phyloP scores from a whole-genome alignment of 2,329 filamentous ascomycete species.

The Curvularia lunata region DNA sequence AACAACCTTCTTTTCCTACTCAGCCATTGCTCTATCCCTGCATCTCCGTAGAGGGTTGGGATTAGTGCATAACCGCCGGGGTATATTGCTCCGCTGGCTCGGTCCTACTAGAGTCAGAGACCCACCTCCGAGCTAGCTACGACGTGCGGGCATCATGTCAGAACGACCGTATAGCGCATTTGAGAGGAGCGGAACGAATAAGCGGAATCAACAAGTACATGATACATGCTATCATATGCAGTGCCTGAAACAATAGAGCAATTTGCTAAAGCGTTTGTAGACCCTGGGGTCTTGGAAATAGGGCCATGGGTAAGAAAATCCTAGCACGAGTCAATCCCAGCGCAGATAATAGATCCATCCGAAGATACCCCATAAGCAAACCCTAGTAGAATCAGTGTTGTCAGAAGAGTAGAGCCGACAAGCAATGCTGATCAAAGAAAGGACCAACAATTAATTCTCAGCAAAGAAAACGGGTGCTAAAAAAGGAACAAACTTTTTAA shows the following conservation, averaged over 20 bases:
- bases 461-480: not conserved
- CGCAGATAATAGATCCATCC: too few relatives aligned
- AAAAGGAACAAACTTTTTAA: not conserved
- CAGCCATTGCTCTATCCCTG: not conserved
- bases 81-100: not conserved
- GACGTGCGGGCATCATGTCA: not conserved
- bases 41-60: not conserved
- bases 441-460: not conserved
- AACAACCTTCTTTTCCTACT: not conserved
- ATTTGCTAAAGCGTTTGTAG: not conserved
- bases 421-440: too few relatives aligned
- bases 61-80: not conserved
- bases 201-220: too few relatives aligned
- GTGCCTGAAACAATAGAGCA: not conserved
- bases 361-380: too few relatives aligned
- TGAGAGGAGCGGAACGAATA: not conserved
- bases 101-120: not conserved
- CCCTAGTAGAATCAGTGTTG: too few relatives aligned
- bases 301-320: too few relatives aligned
- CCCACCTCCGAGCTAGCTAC: not conserved
- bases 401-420: too few relatives aligned
- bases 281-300: not conserved
- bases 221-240: not conserved
- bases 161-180: not conserved
- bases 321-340: too few relatives aligned